phyloP scores from a whole-genome alignment of 306 rosid genomes.

The Mimosa bimucronata region DNA sequence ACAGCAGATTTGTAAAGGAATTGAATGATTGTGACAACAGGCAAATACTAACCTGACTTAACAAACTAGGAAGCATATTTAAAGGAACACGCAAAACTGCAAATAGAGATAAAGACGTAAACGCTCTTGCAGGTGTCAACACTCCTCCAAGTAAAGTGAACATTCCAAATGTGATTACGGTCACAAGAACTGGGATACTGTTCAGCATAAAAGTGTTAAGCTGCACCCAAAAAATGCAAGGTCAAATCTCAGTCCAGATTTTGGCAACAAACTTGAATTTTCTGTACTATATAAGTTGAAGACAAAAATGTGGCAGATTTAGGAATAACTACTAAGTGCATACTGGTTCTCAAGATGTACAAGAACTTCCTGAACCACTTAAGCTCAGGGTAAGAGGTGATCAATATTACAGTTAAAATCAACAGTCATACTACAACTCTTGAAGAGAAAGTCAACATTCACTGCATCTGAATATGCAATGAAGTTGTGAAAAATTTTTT shows the following conservation, averaged over 20 bases:
- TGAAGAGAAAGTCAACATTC: background rate
- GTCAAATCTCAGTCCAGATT: slow-evolving; percentile 25
- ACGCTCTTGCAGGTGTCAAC: slow-evolving; percentile 88
- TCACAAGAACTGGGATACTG: slow-evolving; percentile 85
- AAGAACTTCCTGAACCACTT: background rate
- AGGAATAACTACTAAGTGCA: background rate
- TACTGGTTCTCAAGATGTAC: background rate
- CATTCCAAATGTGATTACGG: slow-evolving; percentile 71
- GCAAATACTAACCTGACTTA: slow-evolving; percentile 70
- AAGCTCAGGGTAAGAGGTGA: slow-evolving; percentile 16
- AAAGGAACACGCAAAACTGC: slow-evolving; percentile 76
- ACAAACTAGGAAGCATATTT: slow-evolving; percentile 72
- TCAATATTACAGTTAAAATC: slow-evolving; percentile 2
- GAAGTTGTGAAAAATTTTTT: background rate
- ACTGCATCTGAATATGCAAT: background rate
- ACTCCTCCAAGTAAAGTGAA: slow-evolving; percentile 87
- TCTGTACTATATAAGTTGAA: slow-evolving; percentile 1
- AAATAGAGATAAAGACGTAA: slow-evolving; percentile 85
- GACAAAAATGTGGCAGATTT: slow-evolving; percentile 5
- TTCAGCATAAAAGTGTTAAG: slow-evolving; percentile 68
- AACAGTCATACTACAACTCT: background rate
- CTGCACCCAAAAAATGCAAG: slow-evolving; percentile 53
- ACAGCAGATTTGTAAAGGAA: background rate
- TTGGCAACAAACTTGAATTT: slow-evolving; percentile 18
- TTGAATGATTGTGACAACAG: background rate